phyloP scores from a whole-genome alignment of 345 rosid species.

The Euclidium syriacum region DNA sequence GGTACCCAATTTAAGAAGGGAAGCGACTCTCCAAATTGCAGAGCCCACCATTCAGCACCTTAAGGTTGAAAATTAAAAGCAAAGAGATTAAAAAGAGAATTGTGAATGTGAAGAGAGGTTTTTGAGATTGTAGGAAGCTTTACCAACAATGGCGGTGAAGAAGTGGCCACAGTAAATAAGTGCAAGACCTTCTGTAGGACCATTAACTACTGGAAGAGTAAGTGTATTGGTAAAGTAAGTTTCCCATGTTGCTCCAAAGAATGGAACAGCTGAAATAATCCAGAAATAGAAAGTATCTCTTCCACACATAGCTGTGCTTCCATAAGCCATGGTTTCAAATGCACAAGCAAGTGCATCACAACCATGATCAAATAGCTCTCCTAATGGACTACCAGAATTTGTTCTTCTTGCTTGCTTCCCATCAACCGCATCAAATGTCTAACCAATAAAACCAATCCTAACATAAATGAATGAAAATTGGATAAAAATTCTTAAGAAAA shows the following conservation, averaged over 20 bases:
- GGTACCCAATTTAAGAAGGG: slow-evolving; percentile 86
- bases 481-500: background rate
- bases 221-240: slow-evolving; percentile 85
- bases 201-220: slow-evolving; percentile 87
- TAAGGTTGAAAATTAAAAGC: slow-evolving; percentile 3
- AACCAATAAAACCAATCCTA: slow-evolving; percentile 7
- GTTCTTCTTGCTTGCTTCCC: slow-evolving; percentile 99
- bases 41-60: slow-evolving; percentile 99
- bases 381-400: slow-evolving; percentile 80
- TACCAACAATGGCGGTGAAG: slow-evolving; percentile 87
- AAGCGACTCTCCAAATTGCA: slow-evolving; percentile 54
- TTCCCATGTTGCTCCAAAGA: slow-evolving; percentile 97
- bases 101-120: background rate
- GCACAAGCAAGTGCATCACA: slow-evolving; percentile 99
- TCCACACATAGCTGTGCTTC: slow-evolving; percentile 96
- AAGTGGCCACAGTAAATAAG: slow-evolving; percentile 73
- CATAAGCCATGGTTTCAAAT: slow-evolving; percentile 82
- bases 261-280: slow-evolving; percentile 93
- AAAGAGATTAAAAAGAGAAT: background rate
- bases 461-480: too few species aligned
- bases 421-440: slow-evolving; percentile 99
- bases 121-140: slow-evolving; percentile 20
- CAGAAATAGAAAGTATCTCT: slow-evolving; percentile 89
- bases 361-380: slow-evolving; percentile 96
- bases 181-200: slow-evolving; percentile 97